phyloP scores from a whole-genome alignment of 2,329 filamentous ascomycete species.

The Anisogramma anomala region DNA sequence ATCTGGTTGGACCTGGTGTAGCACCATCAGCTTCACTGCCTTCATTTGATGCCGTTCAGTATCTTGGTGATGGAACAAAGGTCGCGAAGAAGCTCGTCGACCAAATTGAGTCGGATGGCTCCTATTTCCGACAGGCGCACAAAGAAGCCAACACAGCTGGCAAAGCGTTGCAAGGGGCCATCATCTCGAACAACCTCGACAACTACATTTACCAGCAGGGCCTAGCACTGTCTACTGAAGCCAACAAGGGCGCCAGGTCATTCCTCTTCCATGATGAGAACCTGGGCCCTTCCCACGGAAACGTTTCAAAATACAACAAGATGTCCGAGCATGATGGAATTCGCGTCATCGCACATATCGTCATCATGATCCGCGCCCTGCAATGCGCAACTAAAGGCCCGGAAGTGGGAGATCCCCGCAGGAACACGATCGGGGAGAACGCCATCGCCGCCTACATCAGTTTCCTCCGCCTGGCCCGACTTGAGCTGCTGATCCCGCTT shows the following conservation, averaged over 20 bases:
- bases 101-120: conserved; percentile 41
- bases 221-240: conserved; percentile 35
- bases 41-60: conserved; percentile 53
- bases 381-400: conserved; percentile 31
- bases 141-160: conserved; percentile 52
- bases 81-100: conserved; percentile 49
- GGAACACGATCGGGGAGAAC: conserved; percentile 41
- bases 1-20: conserved; percentile 40
- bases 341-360: conserved; percentile 56
- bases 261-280: conserved; percentile 32
- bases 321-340: conserved; percentile 51
- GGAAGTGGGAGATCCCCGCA: conserved; percentile 28
- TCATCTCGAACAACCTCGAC: conserved; percentile 54
- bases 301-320: conserved; percentile 38
- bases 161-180: conserved; percentile 65
- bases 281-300: conserved; percentile 23
- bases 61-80: conserved; percentile 42
- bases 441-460: conserved; percentile 74
- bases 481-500: conserved; percentile 70
- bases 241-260: conserved; percentile 30
- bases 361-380: conserved; percentile 55
- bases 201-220: conserved; percentile 50
- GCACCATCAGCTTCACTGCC: conserved; percentile 46
- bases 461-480: conserved; percentile 58
- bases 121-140: conserved; percentile 31